Percentiles rank a stretch among this genome's conserved stretches.
These are phyloP conservation scores for Brassica juncea DNA, from an alignment of 345 rosid genomes.

Conservation along the genomic window DNA sequence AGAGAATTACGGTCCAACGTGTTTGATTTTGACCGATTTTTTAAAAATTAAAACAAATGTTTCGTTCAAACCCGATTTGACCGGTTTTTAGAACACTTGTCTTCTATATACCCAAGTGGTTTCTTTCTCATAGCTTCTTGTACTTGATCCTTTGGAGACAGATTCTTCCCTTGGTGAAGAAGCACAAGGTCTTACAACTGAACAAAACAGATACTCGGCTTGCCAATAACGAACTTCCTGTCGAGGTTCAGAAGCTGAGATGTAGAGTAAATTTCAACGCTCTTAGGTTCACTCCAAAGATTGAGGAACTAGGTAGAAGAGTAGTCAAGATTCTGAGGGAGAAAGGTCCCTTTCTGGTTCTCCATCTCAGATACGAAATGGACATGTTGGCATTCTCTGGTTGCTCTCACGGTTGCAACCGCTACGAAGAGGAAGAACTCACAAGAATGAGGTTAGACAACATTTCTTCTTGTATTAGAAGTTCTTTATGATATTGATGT, in stretches of 20 bases:
- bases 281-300: conserved; percentile 84
- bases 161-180: conserved; percentile 89
- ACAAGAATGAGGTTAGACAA: conserved; percentile 80
- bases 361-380: conserved; percentile 98
- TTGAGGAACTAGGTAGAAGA: conserved; percentile 87
- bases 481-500: not conserved
- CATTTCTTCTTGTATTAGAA: not conserved
- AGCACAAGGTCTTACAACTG: conserved; percentile 80
- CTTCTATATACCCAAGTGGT: too few relatives aligned
- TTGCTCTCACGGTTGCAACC: conserved; percentile 87
- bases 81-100: too few relatives aligned
- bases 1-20: too few relatives aligned
- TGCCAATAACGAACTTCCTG: conserved; percentile 73
- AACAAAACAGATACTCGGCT: conserved; percentile 93
- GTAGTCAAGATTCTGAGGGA: conserved; percentile 72
- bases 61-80: too few relatives aligned
- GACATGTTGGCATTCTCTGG: conserved; percentile 99
- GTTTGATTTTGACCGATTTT: too few relatives aligned
- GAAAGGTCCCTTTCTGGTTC: conserved; percentile 87
- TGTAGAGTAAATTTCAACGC: conserved; percentile 90
- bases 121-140: too few relatives aligned
- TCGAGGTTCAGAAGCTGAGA: conserved; percentile 85
- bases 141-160: conserved; percentile 38
- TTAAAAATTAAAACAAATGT: too few relatives aligned
- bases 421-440: conserved; percentile 86